phyloP scores from a whole-genome alignment of 2,329 filamentous ascomycete species.

The Fusarium secorum region DNA sequence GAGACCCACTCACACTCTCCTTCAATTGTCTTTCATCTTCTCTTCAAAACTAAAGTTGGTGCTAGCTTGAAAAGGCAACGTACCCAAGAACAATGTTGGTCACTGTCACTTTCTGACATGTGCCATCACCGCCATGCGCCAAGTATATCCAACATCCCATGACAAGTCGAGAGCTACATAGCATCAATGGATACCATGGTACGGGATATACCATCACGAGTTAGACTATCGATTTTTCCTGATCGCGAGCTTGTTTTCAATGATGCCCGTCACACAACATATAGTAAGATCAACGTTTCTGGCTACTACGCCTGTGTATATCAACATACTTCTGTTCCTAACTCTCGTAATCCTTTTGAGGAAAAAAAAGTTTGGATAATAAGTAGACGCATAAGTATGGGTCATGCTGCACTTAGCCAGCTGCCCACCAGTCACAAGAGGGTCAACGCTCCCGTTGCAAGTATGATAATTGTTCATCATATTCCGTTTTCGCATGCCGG shows the following conservation, averaged over 20 bases:
- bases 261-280: not conserved
- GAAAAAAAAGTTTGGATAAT: not conserved
- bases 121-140: slow-evolving; percentile 7
- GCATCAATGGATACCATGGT: not conserved
- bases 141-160: not conserved
- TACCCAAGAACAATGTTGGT: not conserved
- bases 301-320: not conserved
- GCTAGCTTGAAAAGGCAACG: not conserved
- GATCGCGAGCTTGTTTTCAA: not conserved
- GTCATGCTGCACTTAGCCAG: not conserved
- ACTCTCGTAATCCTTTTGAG: not conserved
- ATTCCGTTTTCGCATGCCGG: slow-evolving; percentile 1
- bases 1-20: slow-evolving; percentile 17
- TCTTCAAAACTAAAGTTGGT: not conserved
- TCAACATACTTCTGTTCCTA: not conserved
- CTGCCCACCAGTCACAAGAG: not conserved
- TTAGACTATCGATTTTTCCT: not conserved
- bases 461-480: not conserved
- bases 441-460: not conserved
- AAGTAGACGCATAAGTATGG: not conserved
- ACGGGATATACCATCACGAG: not conserved
- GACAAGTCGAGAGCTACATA: not conserved
- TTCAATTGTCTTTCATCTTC: not conserved
- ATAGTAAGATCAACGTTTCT: not conserved
- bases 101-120: slow-evolving; percentile 14